A percentile compares a stretch with the other conserved stretches of the same genome.
These are phyloP conservation scores for Trypanosoma vivax DNA, from an alignment of 208 protist species.

Conservation along the genomic window DNA sequence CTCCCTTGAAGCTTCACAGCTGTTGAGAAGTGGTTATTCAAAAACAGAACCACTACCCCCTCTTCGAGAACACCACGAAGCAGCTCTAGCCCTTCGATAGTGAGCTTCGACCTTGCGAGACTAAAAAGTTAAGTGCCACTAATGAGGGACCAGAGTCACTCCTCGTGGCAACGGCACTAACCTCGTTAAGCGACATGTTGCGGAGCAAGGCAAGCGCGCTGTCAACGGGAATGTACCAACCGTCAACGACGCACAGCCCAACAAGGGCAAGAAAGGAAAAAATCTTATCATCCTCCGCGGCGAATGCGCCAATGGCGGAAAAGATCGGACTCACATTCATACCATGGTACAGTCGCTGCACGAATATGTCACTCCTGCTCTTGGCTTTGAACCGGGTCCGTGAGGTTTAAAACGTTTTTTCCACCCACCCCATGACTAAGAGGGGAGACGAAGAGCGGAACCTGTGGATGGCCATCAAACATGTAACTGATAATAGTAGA, in stretches of 20 bases:
- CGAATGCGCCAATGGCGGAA: conserved; percentile 28
- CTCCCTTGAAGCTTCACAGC: conserved; percentile 24
- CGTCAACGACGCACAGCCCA: conserved; percentile 39
- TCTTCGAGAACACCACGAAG: conserved; percentile 21
- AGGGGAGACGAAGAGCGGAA: conserved; percentile 12
- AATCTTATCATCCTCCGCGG: conserved; percentile 24
- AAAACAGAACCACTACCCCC: conserved; percentile 45
- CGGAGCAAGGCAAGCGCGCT: conserved; percentile 20
- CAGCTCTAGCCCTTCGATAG: conserved; percentile 15
- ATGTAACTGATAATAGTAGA: conserved; percentile 9
- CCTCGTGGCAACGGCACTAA: conserved; percentile 22
- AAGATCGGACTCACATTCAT: conserved; percentile 48
- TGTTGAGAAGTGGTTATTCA: conserved; percentile 53
- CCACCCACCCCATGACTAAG: conserved; percentile 10
- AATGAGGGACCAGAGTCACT: conserved; percentile 4
- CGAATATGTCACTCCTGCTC: conserved; percentile 5
- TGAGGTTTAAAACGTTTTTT: conserved; percentile 9
- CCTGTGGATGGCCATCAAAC: neutral
- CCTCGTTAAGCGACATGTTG: conserved; percentile 43
- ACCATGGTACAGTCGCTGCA: conserved; percentile 28
- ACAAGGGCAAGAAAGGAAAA: conserved; percentile 36
- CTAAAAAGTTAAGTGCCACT: conserved; percentile 16
- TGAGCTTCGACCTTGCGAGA: conserved; percentile 21
- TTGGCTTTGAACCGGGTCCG: conserved; percentile 11
- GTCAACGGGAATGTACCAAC: conserved; percentile 28